Evolutionary conservation across 2,329 filamentous ascomycete species (phyloP), one percentile per base, ranked within the genome.

Genomic region (Hypoxylon sp.): DNA sequence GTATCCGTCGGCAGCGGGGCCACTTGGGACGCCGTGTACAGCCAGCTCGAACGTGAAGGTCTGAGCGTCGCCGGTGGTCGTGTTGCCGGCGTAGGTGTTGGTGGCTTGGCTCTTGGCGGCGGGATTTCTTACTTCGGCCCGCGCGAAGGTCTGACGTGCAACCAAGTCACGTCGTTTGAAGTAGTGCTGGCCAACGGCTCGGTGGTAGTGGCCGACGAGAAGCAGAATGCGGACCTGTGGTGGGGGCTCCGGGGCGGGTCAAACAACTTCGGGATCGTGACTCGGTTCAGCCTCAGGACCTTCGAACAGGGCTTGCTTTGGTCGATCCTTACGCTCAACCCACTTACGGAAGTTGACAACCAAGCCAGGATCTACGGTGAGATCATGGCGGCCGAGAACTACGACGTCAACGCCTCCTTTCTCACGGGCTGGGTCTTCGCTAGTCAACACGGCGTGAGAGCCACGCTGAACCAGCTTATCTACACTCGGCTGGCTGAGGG

Each of bases 21-120:
- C 25, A 75, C 79, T 9, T 87, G 84, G 82, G 74, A 76, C 14
- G 74, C 82, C 17, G 80, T 86, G 0, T 84, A 82, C 41, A 58
- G 68, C 1, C 65, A 60, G 2, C 77, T 86, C 0, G 83, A 84
- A 14, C 72, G 75, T 4, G 68, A 80, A 28, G 78, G 78, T 1
- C 72, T 66, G 4, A 63, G 57, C 23, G 68, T 69, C 36, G 60
- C 49, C 23, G 63, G 65, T 3, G 71, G 67, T 41, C 62, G 71
- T 6, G 53, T 46, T 5, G 59, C 38, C 10, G 56, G 57, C 28
- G 71, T 71, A 9, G 66, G 58, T 5, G 63, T 72, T 2, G 68
- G 68, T 0, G 70, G 65, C 2, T 30, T 70, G 11, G 60, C 61
- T 2, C 53, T 70, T 6, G 70, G 70, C 2, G 70, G 68, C 17